Percentiles rank a stretch among this genome's conserved stretches.
phyloP scores from a whole-genome alignment of 2,329 filamentous ascomycete species.

The Xylariaceae sp. region DNA sequence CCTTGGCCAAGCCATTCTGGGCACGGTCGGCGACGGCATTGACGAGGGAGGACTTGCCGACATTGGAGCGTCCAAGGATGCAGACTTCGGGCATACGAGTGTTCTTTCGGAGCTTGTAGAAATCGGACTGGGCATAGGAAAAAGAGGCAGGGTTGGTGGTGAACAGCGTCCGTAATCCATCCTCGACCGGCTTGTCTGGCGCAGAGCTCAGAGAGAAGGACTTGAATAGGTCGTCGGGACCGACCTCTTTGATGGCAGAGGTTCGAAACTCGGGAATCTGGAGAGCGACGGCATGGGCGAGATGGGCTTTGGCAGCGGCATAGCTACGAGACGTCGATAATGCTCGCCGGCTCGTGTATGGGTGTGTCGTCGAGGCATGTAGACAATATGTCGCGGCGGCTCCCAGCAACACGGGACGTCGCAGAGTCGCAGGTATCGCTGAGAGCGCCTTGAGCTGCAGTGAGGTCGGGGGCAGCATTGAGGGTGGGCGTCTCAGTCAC shows the following conservation, averaged over 20 bases:
- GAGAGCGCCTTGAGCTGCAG: constrained; percentile 23
- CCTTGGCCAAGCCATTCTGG: constrained; percentile 45
- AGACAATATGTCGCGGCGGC: neutral
- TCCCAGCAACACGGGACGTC: constrained; percentile 21
- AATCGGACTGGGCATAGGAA: constrained; percentile 29
- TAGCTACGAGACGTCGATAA: constrained; percentile 11
- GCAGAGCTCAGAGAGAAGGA: constrained; percentile 25
- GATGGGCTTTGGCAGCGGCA: constrained; percentile 11
- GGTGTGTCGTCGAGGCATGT: constrained; percentile 8
- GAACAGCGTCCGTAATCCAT: constrained; percentile 26
- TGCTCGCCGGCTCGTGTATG: constrained; percentile 1
- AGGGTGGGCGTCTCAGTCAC: neutral
- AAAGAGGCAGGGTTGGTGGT: constrained; percentile 26
- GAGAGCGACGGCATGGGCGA: constrained; percentile 26
- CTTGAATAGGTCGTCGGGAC: constrained; percentile 30
- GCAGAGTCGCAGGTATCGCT: constrained; percentile 28
- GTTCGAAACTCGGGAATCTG: constrained; percentile 27
- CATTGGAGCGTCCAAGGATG: constrained; percentile 83
- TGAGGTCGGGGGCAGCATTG: constrained; percentile 2
- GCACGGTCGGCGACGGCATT: constrained; percentile 69
- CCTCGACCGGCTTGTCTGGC: constrained; percentile 22
- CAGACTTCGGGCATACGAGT: constrained; percentile 61
- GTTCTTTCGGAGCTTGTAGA: constrained; percentile 51
- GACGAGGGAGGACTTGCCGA: constrained; percentile 85
- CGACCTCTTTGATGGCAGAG: constrained; percentile 25